phyloP scores from a whole-genome alignment of 306 rosid genomes.

The Elaeagnus macrophylla region DNA sequence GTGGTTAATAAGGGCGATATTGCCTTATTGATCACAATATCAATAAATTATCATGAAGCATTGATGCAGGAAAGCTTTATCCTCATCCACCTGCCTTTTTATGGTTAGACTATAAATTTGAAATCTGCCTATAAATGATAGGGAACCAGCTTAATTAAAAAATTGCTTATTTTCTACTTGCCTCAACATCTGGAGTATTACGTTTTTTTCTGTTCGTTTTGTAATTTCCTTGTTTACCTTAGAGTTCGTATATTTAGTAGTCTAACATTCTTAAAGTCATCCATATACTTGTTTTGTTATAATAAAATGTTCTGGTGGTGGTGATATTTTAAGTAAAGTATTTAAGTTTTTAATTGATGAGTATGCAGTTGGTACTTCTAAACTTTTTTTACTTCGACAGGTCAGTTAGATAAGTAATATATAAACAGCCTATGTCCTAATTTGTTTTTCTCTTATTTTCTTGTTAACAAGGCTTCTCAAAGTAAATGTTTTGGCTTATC shows the following conservation, averaged over 20 bases:
- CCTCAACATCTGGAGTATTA: too few species aligned
- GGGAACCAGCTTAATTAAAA: not conserved
- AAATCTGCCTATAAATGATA: too few species aligned
- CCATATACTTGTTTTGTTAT: not conserved
- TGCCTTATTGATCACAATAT: too few species aligned
- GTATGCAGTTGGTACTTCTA: too few species aligned
- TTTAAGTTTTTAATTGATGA: slow-evolving; percentile 4
- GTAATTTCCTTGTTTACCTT: not conserved
- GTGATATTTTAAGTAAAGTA: not conserved
- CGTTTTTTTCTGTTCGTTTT: not conserved
- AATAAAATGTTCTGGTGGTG: not conserved
- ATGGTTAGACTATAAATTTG: too few species aligned
- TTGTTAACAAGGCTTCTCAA: slow-evolving; percentile 34
- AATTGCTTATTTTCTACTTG: too few species aligned
- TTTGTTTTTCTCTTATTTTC: not conserved
- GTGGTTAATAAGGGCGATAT: too few species aligned
- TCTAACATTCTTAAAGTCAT: not conserved
- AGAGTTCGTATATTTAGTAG: not conserved
- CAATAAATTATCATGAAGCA: too few species aligned
- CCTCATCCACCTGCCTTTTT: too few species aligned
- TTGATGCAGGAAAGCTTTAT: too few species aligned
- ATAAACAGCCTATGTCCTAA: not conserved
- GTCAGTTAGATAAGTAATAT: too few species aligned
- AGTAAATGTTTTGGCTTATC: slow-evolving; percentile 23
- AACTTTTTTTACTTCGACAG: too few species aligned